Conservation (phyloP, 345 rosid species). For the Euphorbia lathyris region DNA sequence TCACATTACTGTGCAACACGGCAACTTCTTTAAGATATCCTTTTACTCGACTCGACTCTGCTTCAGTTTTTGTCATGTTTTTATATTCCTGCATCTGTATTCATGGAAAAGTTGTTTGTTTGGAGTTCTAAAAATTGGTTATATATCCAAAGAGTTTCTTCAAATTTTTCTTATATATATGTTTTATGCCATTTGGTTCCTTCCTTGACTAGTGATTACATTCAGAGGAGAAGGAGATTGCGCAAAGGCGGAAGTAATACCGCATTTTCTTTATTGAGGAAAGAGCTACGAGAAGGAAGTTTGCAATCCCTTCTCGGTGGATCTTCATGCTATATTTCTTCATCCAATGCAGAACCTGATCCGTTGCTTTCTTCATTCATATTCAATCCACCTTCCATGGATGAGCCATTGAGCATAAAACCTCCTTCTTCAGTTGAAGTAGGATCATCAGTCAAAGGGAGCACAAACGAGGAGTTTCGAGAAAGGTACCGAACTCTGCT, state of each 20-base stretch:
- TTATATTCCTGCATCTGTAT: neutral
- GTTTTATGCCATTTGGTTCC: neutral
- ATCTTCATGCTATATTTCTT: constrained; percentile 46
- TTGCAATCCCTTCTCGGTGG: constrained; percentile 65
- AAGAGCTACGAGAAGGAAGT: constrained; percentile 65
- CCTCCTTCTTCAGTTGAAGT: constrained; percentile 30
- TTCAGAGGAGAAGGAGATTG: constrained; percentile 67
- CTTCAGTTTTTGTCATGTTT: neutral
- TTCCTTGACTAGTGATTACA: constrained; percentile 62
- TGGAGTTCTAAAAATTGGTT: neutral
- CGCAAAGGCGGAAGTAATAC: constrained; percentile 58
- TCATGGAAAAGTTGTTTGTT: neutral
- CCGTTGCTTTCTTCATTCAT: constrained; percentile 68
- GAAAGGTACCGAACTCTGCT: constrained; percentile 36
- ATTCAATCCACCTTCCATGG: constrained; percentile 36
- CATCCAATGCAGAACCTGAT: constrained; percentile 61
- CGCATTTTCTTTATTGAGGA: constrained; percentile 56
- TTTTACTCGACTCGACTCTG: constrained; percentile 19
- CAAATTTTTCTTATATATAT: neutral
- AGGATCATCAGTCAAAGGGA: constrained; percentile 33
- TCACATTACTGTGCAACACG: constrained; percentile 72
- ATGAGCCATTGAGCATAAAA: constrained; percentile 27
- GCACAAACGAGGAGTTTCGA: constrained; percentile 29
- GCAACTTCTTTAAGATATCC: constrained; percentile 81
- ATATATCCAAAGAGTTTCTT: neutral